Percentiles rank a stretch among this genome's conserved stretches.
Evolutionary conservation across 1,139 yeast species (phyloP).

Genomic region (Scheffersomyces segobiensis): DNA sequence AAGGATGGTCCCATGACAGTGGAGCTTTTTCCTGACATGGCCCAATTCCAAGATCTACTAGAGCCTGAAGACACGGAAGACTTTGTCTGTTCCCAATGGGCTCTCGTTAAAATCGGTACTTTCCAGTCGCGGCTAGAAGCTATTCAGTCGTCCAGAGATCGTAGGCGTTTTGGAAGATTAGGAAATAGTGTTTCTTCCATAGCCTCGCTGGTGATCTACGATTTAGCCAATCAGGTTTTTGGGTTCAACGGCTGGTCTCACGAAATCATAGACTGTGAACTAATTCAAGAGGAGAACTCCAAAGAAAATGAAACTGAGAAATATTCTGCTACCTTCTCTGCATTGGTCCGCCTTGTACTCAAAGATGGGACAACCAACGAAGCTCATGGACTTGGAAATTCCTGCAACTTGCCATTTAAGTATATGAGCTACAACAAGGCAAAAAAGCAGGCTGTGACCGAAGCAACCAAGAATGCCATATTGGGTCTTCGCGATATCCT

Average conservation of each 20-base stretch:
- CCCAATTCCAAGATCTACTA: constrained; percentile 14
- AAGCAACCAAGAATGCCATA: constrained; percentile 45
- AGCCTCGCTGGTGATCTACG: constrained; percentile 34
- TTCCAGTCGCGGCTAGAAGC: constrained; percentile 35
- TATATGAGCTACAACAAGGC: constrained; percentile 41
- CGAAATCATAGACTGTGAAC: constrained; percentile 34
- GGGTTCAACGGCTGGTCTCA: constrained; percentile 71
- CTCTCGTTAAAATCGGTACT: constrained; percentile 33
- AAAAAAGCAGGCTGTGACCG: constrained; percentile 55
- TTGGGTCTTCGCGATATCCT: constrained; percentile 27
- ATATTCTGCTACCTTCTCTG: constrained; percentile 24
- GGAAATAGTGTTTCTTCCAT: constrained; percentile 7
- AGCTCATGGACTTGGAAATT: constrained; percentile 42
- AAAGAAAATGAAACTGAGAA: constrained; percentile 1
- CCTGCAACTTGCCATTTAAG: constrained; percentile 34
- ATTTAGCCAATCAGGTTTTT: constrained; percentile 62
- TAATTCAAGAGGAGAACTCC: constrained; percentile 14
- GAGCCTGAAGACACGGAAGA: constrained; percentile 2
- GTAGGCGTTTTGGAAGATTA: constrained; percentile 7
- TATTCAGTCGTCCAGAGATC: constrained; percentile 19
- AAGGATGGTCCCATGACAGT: constrained; percentile 15
- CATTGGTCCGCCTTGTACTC: constrained; percentile 39
- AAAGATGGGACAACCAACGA: constrained; percentile 50
- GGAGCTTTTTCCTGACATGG: constrained; percentile 26
- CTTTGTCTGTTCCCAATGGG: constrained; percentile 24